Evolutionary conservation across 2,329 filamentous ascomycete genomes (phyloP).

Genomic region (Alternaria sp.): DNA sequence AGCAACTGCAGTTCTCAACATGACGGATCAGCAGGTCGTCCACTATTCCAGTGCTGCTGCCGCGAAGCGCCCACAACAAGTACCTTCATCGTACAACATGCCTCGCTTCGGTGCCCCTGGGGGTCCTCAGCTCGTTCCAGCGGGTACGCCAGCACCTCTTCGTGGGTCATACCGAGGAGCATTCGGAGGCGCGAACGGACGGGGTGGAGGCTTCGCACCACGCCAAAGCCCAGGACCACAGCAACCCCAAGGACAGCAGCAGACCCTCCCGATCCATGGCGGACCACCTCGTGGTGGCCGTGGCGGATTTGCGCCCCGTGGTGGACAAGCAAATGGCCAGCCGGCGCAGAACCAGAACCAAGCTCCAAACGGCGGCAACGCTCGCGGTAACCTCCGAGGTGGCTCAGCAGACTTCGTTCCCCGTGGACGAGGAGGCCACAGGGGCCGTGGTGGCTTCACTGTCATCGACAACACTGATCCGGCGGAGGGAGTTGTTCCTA

Average conservation of each 20-base stretch:
- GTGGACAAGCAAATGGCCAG: constrained; percentile 38
- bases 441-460: constrained; percentile 52
- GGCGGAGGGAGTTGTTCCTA: constrained; percentile 59
- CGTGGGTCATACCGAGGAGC: constrained; percentile 65
- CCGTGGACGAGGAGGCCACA: constrained; percentile 49
- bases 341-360: constrained; percentile 32
- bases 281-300: constrained; percentile 48
- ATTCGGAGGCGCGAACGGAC: constrained; percentile 55
- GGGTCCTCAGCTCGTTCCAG: constrained; percentile 66
- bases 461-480: constrained; percentile 59
- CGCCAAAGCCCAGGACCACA: constrained; percentile 36
- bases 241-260: constrained; percentile 37
- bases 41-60: constrained; percentile 65
- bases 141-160: constrained; percentile 63
- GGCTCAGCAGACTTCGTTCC: constrained; percentile 41
- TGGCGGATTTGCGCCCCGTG: constrained; percentile 44
- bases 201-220: constrained; percentile 47
- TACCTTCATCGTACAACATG: constrained; percentile 60
- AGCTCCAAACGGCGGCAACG: constrained; percentile 28
- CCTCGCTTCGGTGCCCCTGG: constrained; percentile 62
- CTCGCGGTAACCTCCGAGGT: constrained; percentile 39
- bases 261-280: constrained; percentile 49
- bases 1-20: constrained; percentile 85
- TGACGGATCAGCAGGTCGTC: constrained; percentile 81
- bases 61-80: constrained; percentile 59